Evolutionary conservation across 2,329 filamentous ascomycete species (phyloP).

Genomic region (Aotearoamyces nothofagi): DNA sequence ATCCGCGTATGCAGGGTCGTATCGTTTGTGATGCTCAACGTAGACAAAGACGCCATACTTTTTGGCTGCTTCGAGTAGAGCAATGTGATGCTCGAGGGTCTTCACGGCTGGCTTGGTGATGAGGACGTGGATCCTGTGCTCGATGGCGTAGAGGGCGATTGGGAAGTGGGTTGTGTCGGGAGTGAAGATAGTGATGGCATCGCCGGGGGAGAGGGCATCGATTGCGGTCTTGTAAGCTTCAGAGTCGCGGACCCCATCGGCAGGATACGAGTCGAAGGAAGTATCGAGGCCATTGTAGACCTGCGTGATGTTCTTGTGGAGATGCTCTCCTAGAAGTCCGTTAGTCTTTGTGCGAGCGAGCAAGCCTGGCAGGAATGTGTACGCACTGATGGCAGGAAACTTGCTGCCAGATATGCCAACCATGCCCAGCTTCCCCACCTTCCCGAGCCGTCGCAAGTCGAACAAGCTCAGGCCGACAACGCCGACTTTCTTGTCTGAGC

Average conservation of each 20-base stretch:
- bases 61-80: conserved; percentile 55
- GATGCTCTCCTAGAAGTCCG: conserved; percentile 51
- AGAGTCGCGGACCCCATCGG: conserved; percentile 56
- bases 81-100: conserved; percentile 62
- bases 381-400: conserved; percentile 76
- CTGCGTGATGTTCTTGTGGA: conserved; percentile 73
- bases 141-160: conserved; percentile 83
- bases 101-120: conserved; percentile 92
- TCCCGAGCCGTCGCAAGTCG: conserved; percentile 74
- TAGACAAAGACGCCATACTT: conserved; percentile 77
- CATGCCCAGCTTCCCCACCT: conserved; percentile 78
- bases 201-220: conserved; percentile 64
- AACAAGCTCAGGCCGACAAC: conserved; percentile 85
- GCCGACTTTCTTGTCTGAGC: conserved; percentile 90
- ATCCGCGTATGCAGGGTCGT: conserved; percentile 83
- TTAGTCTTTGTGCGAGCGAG: not conserved
- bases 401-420: conserved; percentile 79
- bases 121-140: conserved; percentile 76
- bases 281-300: conserved; percentile 84
- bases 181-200: conserved; percentile 92
- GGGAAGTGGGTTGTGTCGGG: conserved; percentile 86
- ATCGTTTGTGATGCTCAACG: conserved; percentile 94
- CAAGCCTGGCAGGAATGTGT: not conserved
- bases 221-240: conserved; percentile 83
- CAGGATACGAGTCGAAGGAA: conserved; percentile 70